Evolutionary conservation across 192 early-diverging fungal species (phyloP), one percentile per base, ranked within the genome.

Genomic region (Coemansia nantahalensis): DNA sequence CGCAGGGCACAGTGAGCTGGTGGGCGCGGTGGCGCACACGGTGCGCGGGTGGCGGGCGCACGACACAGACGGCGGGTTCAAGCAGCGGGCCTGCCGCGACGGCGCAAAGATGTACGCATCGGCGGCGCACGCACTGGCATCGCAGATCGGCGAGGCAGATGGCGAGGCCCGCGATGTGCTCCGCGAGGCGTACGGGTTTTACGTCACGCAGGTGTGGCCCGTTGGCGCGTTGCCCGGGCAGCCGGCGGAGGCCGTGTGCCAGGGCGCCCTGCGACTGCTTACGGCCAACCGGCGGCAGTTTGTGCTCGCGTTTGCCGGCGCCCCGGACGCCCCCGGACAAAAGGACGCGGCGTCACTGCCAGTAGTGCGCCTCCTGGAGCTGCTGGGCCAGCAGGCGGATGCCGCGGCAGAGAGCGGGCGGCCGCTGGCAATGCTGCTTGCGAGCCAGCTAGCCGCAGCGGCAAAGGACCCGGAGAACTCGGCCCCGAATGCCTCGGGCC

Each of bases 261-360:
- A 65, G 58, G 69, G 62, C 2, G 24, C 59, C 1, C 36, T 73
- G 44, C 62, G 69, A 18, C 40, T 73, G 19, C 50, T 73, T 9
- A 54, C 62, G 14, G 58, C 48, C n/a, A 30, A 45, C 36, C 51
- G 38, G 11, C 35, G 62, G 21, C 53, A 65, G 0, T 57, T 73
- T 26, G 14, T 57, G n/a, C 28, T 39, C 17, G 11, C 41, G 16
- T 62, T 62, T 43, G 41, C n/a, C n/a, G n/a, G n/a, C n/a, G n/a
- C n/a, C n/a, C n/a, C n/a, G n/a, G n/a, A n/a, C n/a, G n/a, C n/a
- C n/a, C n/a, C n/a, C n/a, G n/a, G n/a, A n/a, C n/a, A n/a, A n/a
- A n/a, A n/a, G n/a, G 28, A 11, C 36, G 13, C 24, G 13, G 21
- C 35, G 8, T 24, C 39, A 18, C 16, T 45, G 15, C 49, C 69